These are phyloP conservation scores for Hygrophoropsis aurantiaca DNA, from an alignment of 768 basidiomycete species.

Conservation along the genomic window DNA sequence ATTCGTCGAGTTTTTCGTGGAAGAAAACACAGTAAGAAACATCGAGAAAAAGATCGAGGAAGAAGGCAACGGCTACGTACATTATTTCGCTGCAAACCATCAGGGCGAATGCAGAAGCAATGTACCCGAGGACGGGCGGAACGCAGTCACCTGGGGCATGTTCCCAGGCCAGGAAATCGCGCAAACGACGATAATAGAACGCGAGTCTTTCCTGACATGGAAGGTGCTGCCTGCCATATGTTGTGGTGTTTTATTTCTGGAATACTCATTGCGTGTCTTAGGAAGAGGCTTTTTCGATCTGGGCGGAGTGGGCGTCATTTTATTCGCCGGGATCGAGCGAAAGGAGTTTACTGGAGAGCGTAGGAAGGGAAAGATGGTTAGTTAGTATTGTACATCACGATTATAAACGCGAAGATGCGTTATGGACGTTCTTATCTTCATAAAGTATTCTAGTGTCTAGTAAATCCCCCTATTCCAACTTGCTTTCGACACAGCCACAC, in stretches of 20 bases:
- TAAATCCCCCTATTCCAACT: too few species aligned
- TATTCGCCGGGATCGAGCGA: conserved; percentile 77
- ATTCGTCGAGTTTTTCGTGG: conserved; percentile 95
- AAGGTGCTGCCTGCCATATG: conserved; percentile 62
- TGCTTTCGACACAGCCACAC: too few species aligned
- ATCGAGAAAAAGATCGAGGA: conserved; percentile 59
- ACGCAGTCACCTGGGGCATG: conserved; percentile 98
- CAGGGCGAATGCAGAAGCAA: conserved; percentile 83
- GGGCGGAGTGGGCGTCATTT: conserved; percentile 91
- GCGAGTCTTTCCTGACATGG: conserved; percentile 93
- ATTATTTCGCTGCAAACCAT: conserved; percentile 81
- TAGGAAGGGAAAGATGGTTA: conserved; percentile 80
- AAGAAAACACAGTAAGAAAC: conserved; percentile 50
- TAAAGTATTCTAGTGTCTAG: too few species aligned
- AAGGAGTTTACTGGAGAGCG: conserved; percentile 66
- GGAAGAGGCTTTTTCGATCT: conserved; percentile 96
- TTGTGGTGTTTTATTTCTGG: not conserved
- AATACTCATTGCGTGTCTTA: conserved; percentile 29
- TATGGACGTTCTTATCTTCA: conserved; percentile 83
- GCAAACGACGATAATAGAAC: conserved; percentile 96
- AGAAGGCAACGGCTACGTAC: conserved; percentile 64
- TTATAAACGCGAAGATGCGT: conserved; percentile 71
- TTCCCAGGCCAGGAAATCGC: conserved; percentile 96
- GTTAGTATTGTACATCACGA: conserved; percentile 94
- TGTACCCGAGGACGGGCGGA: conserved; percentile 73